Base-by-base conservation (phyloP, 2,329 filamentous ascomycete species). In the Fusarium ambrosium region DNA sequence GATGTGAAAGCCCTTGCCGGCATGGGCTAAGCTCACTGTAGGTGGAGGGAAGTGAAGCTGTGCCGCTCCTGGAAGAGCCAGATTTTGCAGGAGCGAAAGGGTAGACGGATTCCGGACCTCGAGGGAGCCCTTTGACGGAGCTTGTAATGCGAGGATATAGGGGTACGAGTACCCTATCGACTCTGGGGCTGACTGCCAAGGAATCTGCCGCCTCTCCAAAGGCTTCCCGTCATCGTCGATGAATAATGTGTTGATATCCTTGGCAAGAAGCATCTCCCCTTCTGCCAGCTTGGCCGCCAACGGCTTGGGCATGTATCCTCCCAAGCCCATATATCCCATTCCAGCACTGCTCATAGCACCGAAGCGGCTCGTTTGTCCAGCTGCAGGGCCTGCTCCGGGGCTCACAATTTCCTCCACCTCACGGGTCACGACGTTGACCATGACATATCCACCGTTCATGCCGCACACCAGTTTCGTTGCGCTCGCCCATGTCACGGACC, bases 291-390 rank as follows among this genome's bases (percentile, higher is more conserved):
- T 93, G 7, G 95, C 92, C 7, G 94, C 94, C 78, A 99, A 88
- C 8, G 97, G 97, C 79, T 94, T 97, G 2, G 97, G 96, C 66
- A 96, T 94, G 86, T 95, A 97, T 48, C 94, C 94, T 60, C 94
- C 95, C 81, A 98, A 92, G 1, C 96, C 96, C 90, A 98, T 97
- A 80, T 98, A 98, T 53, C 95, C 95, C 95, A 98, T 98, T 58
- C 95, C 94, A 9, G 93, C 93, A 64, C 92, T 93, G 69, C 93
- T 93, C 72, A 96, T 92, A 2, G 94, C 93, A 7, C 95, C 95
- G 76, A 98, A 96, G 41, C 95, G 90, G 65, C 91, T 92, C 3
- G 89, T 90, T 75, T 94, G 92, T 2, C 87, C 86, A 1, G 87
- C 86, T 1, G 90, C 87, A 13, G 91, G 92, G 66, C 93, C 90